Evolutionary conservation across 345 rosid genomes (phyloP), one percentile per base, ranked within the genome.

Genomic region (Salix koriyanagi): DNA sequence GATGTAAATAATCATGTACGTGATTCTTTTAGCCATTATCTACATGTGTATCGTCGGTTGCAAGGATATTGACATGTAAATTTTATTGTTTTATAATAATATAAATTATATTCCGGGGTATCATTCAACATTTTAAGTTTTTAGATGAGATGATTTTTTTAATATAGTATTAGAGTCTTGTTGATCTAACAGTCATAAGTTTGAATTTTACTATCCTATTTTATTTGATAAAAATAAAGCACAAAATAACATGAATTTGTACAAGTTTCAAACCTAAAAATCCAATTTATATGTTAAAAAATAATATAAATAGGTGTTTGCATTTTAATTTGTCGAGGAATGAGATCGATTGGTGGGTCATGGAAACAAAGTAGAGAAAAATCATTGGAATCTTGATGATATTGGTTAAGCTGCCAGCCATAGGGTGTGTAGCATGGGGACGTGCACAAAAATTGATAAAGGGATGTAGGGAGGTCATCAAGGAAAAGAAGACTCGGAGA

Each of bases 361-460:
- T 13, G 74, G 64, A 73, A 60, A 52, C 65, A 71, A 71, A 67
- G 66, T 13, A 23, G 14, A 39, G 39, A 69, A 25, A 64, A n/a
- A 10, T 44, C 28, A 39, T 78, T 73, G n/a, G 72, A 41, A 72
- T 68, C 58, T n/a, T 16, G 18, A 46, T 26, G 26, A 10, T 58
- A 68, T 32, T 62, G 72, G 64, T 74, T 74, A 75, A 70, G 81
- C 48, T 75, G 81, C 64, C 58, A 26, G 61, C 65, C 75, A 71
- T 44, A 69, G 79, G 70, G 56, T 50, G 52, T 69, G 37, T 36
- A 36, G 28, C 21, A 72, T 32, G 76, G 79, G 79, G 80, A 77
- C 42, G n/a, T 74, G 89, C 91, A 85, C 88, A 69, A 77, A 87
- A 83, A 83, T 84, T 85, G 81, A 89, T 83, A 83, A 81, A 88